A percentile compares a stretch with the other conserved stretches of the same genome.
These are phyloP conservation scores for Fusarium nematophilum DNA, from an alignment of 2,329 filamentous ascomycete species.

Conservation along the genomic window DNA sequence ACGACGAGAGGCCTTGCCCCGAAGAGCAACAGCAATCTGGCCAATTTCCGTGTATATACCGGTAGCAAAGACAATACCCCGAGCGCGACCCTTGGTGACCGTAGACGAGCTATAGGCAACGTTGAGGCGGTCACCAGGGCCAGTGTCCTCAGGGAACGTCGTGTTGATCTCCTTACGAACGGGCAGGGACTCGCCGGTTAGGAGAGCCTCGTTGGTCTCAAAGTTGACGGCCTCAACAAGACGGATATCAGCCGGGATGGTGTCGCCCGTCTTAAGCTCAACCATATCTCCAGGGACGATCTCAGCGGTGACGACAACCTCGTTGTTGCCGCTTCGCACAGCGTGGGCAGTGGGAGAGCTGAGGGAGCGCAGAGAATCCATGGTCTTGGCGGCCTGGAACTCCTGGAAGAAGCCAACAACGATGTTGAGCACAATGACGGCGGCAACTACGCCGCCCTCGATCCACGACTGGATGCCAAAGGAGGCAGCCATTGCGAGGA, in stretches of 20 bases:
- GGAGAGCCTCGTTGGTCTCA: conserved; percentile 73
- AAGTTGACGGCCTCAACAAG: conserved; percentile 71
- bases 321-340: conserved; percentile 54
- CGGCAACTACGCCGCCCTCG: conserved; percentile 68
- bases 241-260: conserved; percentile 70
- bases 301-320: conserved; percentile 53
- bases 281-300: conserved; percentile 70
- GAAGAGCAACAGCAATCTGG: conserved; percentile 65
- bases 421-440: conserved; percentile 68
- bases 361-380: conserved; percentile 59
- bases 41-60: conserved; percentile 73
- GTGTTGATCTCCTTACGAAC: conserved; percentile 63
- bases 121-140: conserved; percentile 69
- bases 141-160: conserved; percentile 56
- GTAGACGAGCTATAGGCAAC: conserved; percentile 72
- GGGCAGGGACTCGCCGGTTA: conserved; percentile 73
- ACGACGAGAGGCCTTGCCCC: conserved; percentile 49
- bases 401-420: conserved; percentile 62
- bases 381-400: conserved; percentile 60
- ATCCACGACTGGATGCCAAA: conserved; percentile 70
- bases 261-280: conserved; percentile 66
- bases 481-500: conserved; percentile 68
- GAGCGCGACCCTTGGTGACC: conserved; percentile 70
- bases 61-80: conserved; percentile 70
- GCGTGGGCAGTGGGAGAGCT: conserved; percentile 58